phyloP scores from a whole-genome alignment of 495 filamentous ascomycete species.

The Penicillium subrubescens region DNA sequence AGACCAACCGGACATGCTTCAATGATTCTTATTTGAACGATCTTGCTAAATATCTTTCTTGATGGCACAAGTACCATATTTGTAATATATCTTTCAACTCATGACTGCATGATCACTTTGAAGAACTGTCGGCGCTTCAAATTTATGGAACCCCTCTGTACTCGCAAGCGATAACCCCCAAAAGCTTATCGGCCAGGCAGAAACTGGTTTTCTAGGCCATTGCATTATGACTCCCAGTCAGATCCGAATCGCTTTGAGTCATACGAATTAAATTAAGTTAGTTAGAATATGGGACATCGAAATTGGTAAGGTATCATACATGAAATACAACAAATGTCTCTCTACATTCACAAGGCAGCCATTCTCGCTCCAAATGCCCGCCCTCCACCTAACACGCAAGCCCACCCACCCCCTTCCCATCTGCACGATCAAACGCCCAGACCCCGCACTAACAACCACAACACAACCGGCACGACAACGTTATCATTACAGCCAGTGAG shows the following conservation, averaged over 20 bases:
- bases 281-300: not conserved
- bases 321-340: not conserved
- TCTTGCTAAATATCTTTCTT: too few species aligned
- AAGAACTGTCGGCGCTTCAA: too few species aligned
- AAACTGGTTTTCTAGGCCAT: conserved; percentile 4
- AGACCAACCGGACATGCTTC: too few species aligned
- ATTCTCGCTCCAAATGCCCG: not conserved
- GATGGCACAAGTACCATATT: too few species aligned
- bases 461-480: conserved; percentile 91
- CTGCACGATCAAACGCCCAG: conserved; percentile 60
- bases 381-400: not conserved
- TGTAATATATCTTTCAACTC: too few species aligned
- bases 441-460: conserved; percentile 87
- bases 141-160: not conserved
- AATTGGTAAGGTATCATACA: not conserved
- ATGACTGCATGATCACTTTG: too few species aligned
- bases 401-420: conserved; percentile 6
- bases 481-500: conserved; percentile 98
- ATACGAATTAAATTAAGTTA: not conserved
- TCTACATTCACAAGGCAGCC: not conserved
- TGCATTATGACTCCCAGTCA: not conserved
- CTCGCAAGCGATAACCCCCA: conserved; percentile 12
- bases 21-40: too few species aligned
- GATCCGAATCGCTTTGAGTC: not conserved
- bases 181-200: conserved; percentile 21